Base-by-base conservation (phyloP, 2,329 filamentous ascomycete genomes). In the Ceratocystis eucalypticola region DNA sequence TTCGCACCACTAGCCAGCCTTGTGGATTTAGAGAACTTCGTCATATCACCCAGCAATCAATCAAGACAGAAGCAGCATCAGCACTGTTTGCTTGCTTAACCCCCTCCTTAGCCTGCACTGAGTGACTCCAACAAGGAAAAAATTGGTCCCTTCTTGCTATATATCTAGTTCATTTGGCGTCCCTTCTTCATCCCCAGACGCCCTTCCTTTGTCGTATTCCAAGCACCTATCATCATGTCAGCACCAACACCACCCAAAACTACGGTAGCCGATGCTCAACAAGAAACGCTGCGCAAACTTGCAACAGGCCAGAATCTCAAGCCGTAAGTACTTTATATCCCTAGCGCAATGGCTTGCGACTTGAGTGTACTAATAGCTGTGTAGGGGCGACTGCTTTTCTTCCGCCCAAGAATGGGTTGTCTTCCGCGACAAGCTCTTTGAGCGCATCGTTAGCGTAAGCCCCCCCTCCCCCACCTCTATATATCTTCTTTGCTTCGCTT, bases 361-460 rank as follows among this genome's bases (percentile, higher is more conserved):
- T 37, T 15, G 55, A 7, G 30, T 59, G 17, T 15, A 37, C 55
- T 59, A 59, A 59, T 37, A n/a, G 53, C 15, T 20, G 28, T 59
- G 55, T 37, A 59, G 55, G 20, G 33, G 55, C 50, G 62, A 61
- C n/a, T 37, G 59, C 53, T 67, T 67, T 53, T 33, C 62, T 33
- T 48, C 62, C 2, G 8, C 66, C 5, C 20, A 55, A 1, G 62
- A 64, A 41, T 67, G 66, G 66, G 45, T 65, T 17, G 17, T 37
- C n/a, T 67, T 67, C 33, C 66, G 66, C 66, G 62, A 67, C 45
- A 55, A n/a, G 28, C 48, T 67, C 25, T 65, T 67, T 37, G 62
- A 67, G 62, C 66, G 61, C 46, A 67, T 67, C n/a, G n/a, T 65
- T 12, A 61, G 30, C 46, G 66, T 67, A 61, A 22, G 62, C 15